Evolutionary conservation across 345 rosid genomes (phyloP).

Genomic region (Limnanthes douglasii): DNA sequence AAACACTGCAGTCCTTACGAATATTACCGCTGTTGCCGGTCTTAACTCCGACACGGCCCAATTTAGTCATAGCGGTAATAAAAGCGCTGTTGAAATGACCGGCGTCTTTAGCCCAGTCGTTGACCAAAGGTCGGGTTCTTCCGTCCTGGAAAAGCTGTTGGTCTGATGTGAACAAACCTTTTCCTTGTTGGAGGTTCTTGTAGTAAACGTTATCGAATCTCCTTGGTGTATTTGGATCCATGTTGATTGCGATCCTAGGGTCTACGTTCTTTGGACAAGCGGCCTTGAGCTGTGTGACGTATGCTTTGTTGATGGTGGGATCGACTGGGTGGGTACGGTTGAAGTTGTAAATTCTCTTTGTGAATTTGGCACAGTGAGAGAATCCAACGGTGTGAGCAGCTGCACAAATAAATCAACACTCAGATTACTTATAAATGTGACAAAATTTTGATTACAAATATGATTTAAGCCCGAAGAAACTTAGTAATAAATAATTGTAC

Average conservation of each 20-base stretch:
- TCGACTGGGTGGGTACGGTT: slow-evolving; percentile 31
- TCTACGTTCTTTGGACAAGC: slow-evolving; percentile 55
- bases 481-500: background rate
- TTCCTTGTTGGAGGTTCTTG: slow-evolving; percentile 53
- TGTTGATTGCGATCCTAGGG: slow-evolving; percentile 62
- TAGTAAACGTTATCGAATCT: slow-evolving; percentile 51
- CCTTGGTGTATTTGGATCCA: slow-evolving; percentile 62
- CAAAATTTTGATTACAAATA: background rate
- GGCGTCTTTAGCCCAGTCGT: slow-evolving; percentile 37
- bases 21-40: slow-evolving; percentile 41
- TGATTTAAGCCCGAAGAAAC: too few species aligned
- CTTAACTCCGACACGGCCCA: slow-evolving; percentile 68
- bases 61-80: slow-evolving; percentile 36
- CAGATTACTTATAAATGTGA: background rate
- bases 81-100: slow-evolving; percentile 39
- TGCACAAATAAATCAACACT: slow-evolving; percentile 9
- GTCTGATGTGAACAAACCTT: slow-evolving; percentile 74
- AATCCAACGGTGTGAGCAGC: slow-evolving; percentile 76
- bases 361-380: slow-evolving; percentile 46
- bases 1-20: slow-evolving; percentile 41
- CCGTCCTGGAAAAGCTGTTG: slow-evolving; percentile 43
- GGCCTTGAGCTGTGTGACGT: slow-evolving; percentile 36
- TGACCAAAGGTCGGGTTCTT: slow-evolving; percentile 41
- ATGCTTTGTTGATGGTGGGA: slow-evolving; percentile 38
- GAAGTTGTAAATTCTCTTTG: slow-evolving; percentile 50